Conservation (phyloP, 352 stramenopile species). For the Phytophthora palmivora region DNA sequence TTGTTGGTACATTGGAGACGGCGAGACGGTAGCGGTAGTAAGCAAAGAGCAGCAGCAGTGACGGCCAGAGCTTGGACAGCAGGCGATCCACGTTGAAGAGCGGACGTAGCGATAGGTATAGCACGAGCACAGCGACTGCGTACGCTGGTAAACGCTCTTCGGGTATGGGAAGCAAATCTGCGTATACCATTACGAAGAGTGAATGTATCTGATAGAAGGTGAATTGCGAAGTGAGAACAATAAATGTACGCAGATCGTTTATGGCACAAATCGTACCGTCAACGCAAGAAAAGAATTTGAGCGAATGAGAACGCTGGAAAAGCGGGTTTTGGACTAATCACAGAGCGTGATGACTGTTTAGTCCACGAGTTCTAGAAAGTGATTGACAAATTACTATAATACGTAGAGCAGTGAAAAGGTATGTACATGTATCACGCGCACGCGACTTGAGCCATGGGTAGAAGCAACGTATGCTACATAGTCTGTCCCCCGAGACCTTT, state of each 20-base stretch:
- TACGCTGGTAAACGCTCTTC: constrained; percentile 44
- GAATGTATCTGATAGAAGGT: neutral
- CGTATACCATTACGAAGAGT: constrained; percentile 24
- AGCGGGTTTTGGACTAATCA: constrained; percentile 19
- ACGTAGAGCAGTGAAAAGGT: too few relatives aligned
- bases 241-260: constrained; percentile 8
- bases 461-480: too few relatives aligned
- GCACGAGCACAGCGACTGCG: constrained; percentile 41
- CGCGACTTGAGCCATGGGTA: neutral
- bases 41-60: constrained; percentile 52
- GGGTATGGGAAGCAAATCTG: constrained; percentile 30
- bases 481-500: neutral
- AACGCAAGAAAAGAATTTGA: neutral
- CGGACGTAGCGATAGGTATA: constrained; percentile 70
- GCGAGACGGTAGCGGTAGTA: constrained; percentile 60
- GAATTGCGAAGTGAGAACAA: constrained; percentile 15
- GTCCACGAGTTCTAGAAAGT: neutral
- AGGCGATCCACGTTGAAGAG: constrained; percentile 76
- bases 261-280: constrained; percentile 12
- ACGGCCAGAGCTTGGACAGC: constrained; percentile 64
- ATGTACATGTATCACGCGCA: too few relatives aligned
- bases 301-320: neutral
- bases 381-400: too few relatives aligned
- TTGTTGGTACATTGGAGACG: constrained; percentile 21
- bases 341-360: constrained; percentile 23